Evolutionary conservation across 129 eudicot species (phyloP), one percentile per base, ranked within the genome.

Genomic region (Artemisia tridentata): DNA sequence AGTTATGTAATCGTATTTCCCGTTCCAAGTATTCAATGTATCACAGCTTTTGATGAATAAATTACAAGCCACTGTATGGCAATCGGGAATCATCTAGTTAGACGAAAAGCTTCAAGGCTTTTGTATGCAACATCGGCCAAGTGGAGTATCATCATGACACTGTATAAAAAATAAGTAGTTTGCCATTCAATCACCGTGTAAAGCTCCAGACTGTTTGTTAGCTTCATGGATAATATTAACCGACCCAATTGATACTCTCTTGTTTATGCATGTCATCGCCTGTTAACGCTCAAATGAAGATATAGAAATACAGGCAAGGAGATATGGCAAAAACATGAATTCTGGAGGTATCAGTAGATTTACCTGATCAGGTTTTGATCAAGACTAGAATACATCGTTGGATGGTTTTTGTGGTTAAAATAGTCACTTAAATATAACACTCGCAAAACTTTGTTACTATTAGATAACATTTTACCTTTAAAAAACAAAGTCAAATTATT

Each of bases 131-230:
- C 59, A 54, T 62, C 52, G 17, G 29, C 34, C 47, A 16, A 15
- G 51, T 63, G 50, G 43, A 38, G 52, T 63, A 52, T 73, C 73
- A 69, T 69, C 55, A 73, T 64, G 71, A 53, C 72, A 53, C 11
- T 45, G 31, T 57, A 19, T 12, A 14, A 65, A 72, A n/a, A 74
- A 8, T 64, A 54, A 64, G 31, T 34, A 43, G 48, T 65, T 45
- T 75, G 72, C 72, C 78, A 65, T 55, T 63, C 71, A 74, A 34
- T 57, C 66, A 71, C 67, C 67, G 25, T n/a, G 14, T 15, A 25
- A 72, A 59, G 59, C 38, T 61, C 11, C 17, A 50, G 19, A 49
- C 47, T 34, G 5, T 60, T 59, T 21, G 25, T 57, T 41, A 58
- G n/a, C 56, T 45, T 46, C 57, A 13, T 58, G 47, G 46, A 41